Percentiles rank a stretch among this genome's conserved stretches.
These are phyloP conservation scores for Thielaviopsis populi DNA, from an alignment of 2,329 filamentous ascomycete species.

Conservation along the genomic window DNA sequence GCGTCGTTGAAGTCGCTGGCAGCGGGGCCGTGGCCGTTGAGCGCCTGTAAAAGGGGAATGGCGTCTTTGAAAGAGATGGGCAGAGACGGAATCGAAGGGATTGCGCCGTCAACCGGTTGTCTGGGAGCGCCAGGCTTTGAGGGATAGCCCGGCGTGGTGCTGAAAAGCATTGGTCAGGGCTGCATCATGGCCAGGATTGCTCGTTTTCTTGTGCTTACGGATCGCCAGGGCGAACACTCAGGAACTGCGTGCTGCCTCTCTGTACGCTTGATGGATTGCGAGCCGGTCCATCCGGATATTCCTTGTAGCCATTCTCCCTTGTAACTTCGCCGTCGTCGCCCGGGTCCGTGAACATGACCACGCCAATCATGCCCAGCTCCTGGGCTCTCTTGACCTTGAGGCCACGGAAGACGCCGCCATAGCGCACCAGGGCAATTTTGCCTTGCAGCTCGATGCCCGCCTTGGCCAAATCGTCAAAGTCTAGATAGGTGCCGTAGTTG, in stretches of 20 bases:
- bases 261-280: constrained; percentile 81
- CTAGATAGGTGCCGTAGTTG: constrained; percentile 77
- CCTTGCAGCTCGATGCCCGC: constrained; percentile 63
- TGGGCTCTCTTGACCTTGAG: constrained; percentile 87
- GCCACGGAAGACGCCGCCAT: constrained; percentile 75
- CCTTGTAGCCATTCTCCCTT: constrained; percentile 60
- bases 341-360: constrained; percentile 73
- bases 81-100: constrained; percentile 75
- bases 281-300: constrained; percentile 76
- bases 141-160: constrained; percentile 80
- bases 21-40: constrained; percentile 77
- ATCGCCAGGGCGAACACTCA: constrained; percentile 56
- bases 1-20: constrained; percentile 55
- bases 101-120: constrained; percentile 51
- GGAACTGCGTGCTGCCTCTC: constrained; percentile 69
- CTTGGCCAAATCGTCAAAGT: constrained; percentile 66
- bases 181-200: not conserved
- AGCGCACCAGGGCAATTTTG: constrained; percentile 76
- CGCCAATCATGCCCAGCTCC: constrained; percentile 78
- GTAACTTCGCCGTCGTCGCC: constrained; percentile 75
- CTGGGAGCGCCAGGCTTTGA: constrained; percentile 80
- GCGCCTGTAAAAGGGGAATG: constrained; percentile 69
- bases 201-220: constrained; percentile 35
- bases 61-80: constrained; percentile 83
- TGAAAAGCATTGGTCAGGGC: constrained; percentile 17